A percentile compares a stretch with the other conserved stretches of the same genome.
These are phyloP conservation scores for Pachysolen tannophilus DNA, from an alignment of 805 yeast genomes.

Conservation along the genomic window DNA sequence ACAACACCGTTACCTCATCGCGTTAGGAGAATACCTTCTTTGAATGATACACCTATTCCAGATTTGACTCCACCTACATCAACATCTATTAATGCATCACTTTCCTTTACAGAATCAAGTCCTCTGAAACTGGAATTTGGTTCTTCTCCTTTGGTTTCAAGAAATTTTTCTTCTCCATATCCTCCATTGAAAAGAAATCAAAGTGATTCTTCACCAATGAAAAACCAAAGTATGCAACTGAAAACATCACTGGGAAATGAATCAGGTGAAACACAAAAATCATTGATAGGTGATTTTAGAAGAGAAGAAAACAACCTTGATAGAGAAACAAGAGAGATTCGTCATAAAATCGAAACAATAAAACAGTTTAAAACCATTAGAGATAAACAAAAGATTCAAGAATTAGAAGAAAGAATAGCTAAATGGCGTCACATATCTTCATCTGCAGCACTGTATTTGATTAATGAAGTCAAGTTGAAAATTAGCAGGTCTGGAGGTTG, in stretches of 20 bases:
- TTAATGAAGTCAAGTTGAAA: slow-evolving; percentile 4
- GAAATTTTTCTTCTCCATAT: neutral
- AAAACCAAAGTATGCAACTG: neutral
- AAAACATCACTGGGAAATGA: neutral
- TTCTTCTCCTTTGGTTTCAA: neutral
- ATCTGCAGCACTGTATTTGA: slow-evolving; percentile 1
- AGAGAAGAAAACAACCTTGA: slow-evolving; percentile 2
- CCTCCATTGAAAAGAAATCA: neutral
- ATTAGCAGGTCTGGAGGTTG: slow-evolving; percentile 4
- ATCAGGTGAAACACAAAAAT: neutral
- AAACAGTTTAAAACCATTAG: slow-evolving; percentile 2
- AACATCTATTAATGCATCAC: slow-evolving; percentile 1
- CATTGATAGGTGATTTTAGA: neutral
- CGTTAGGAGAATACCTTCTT: slow-evolving; percentile 4
- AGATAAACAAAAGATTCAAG: neutral
- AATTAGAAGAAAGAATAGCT: neutral
- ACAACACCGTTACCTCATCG: slow-evolving; percentile 7
- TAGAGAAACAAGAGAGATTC: slow-evolving; percentile 1
- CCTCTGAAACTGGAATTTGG: neutral
- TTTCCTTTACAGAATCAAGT: neutral
- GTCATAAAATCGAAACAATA: slow-evolving; percentile 1
- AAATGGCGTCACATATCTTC: slow-evolving; percentile 4
- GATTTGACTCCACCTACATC: slow-evolving; percentile 8
- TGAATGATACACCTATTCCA: slow-evolving; percentile 7
- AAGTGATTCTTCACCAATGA: neutral